Evolutionary conservation across 208 protist genomes (phyloP), one percentile per base, ranked within the genome.

Genomic region (Leishmania gerbilli): DNA sequence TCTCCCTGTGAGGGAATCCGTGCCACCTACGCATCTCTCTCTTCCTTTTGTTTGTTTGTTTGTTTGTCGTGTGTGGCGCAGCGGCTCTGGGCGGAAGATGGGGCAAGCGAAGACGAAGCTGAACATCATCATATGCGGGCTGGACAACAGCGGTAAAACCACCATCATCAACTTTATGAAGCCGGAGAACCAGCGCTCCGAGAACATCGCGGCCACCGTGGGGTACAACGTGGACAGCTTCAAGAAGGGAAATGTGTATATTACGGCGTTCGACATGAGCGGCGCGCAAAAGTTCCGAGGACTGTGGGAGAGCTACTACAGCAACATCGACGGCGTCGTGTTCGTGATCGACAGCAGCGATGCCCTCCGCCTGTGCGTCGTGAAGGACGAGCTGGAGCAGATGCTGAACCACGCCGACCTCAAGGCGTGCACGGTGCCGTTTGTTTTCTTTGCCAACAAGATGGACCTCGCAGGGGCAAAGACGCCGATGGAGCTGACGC

Each of bases 221-320:
- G 97, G 99, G 47, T 98, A 97, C 90, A 97, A 87, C 60, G 92
- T 96, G 2, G 93, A 97, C 56, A 91, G 83, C n/a, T 92, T 99
- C 60, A 89, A 96, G 58, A 99, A 97, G 79, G 99, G 99, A 71
- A 98, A 98, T 45, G 87, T 86, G 11, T 95, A 91, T 64, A 99
- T 99, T 83, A 99, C 97, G n/a, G 98, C 99, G 27, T 99, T 99
- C 91, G 99, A 99, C 91, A 99, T 99, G 86, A 94, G 95, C 64
- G 99, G 99, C n/a, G 97, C 99, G 71, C 98, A 99, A 90, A 99
- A 99, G 85, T 99, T 99, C 75, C 89, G 98, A 17, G 88, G 91
- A 6, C 87, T 99, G 68, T 99, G 98, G 99, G 92, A 98, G 74
- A 98, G 98, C 80, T 99, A 99, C 88, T 99, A 99, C 90, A 90